Conservation (phyloP, 139 green algal genomes). For the Chlamydomonas incerta region DNA sequence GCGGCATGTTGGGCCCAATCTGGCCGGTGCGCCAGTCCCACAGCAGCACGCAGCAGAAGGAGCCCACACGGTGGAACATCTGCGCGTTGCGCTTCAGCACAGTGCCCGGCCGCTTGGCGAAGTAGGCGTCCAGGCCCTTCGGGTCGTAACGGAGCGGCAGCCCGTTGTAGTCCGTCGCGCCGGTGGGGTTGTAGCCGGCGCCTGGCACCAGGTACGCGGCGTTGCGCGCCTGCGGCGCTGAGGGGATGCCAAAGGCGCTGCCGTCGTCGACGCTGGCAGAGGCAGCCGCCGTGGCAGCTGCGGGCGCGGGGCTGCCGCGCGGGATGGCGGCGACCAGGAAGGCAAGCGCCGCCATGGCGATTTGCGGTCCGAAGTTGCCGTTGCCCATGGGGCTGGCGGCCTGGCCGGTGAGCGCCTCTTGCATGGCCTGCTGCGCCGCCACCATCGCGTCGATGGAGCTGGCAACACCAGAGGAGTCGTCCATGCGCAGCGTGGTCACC, state of each 20-base stretch:
- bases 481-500: conserved; percentile 38
- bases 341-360: conserved; percentile 41
- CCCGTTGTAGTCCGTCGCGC: not conserved
- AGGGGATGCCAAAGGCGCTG: conserved; percentile 8
- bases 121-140: conserved; percentile 54
- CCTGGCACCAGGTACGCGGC: not conserved
- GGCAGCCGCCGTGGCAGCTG: not conserved
- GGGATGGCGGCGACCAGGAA: conserved; percentile 55
- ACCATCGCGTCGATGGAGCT: conserved; percentile 49
- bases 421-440: conserved; percentile 54
- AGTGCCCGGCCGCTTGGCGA: conserved; percentile 38
- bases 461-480: not conserved
- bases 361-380: conserved; percentile 15
- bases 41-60: conserved; percentile 55
- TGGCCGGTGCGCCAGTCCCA: conserved; percentile 50
- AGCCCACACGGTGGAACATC: conserved; percentile 41
- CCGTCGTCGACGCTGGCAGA: not conserved
- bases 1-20: conserved; percentile 55
- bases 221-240: not conserved
- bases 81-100: conserved; percentile 45
- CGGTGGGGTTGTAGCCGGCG: not conserved
- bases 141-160: conserved; percentile 59
- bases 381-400: not conserved
- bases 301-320: not conserved
- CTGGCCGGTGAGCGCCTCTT: not conserved